Evolutionary conservation across 306 rosid genomes (phyloP), one percentile per base, ranked within the genome.

Genomic region (Prunus armeniaca): DNA sequence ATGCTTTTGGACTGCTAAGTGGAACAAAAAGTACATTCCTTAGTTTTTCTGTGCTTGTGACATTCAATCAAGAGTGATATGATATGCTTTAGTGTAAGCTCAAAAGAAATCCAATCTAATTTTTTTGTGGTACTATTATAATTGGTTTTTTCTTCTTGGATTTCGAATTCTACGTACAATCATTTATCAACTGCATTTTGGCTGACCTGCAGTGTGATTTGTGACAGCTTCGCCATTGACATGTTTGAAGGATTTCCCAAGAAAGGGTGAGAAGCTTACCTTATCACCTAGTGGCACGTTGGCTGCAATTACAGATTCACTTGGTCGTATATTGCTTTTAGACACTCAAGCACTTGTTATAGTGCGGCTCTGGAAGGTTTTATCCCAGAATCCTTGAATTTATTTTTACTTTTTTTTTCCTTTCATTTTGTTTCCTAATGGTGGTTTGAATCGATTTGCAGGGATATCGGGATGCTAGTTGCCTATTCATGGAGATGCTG

Each of bases 271-370:
- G 78, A 96, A 92, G 88, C 91, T 92, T 65, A 96, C 93, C 34
- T 85, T 96, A 75, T 96, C 99, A 32, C 99, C 99, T 2, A 96
- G 99, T 80, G 98, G 99, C 73, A 96, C 99, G 14, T 76, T 96
- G 89, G 97, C 99, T 58, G 98, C 98, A 27, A 86, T 96, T 80
- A 96, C 98, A 65, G 99, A 92, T 88, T 96, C 99, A 65, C 97
- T 96, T 22, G 99, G 99, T 76, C 99, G 99, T 72, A 89, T 96
- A 80, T 72, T 96, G 91, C 91, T 96, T 67, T 86, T 96, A 64
- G 98, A 96, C 81, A 96, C 99, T 38, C 97, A 92, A 76, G 99
- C 99, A 64, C 98, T 92, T 70, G 99, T 92, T 61, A 97, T 92
- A 68, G 98, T 96, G 81, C 99, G 99, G 76, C 84, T 96, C 67